These are phyloP conservation scores for Styphnolobium japonicum DNA, from an alignment of 306 rosid genomes.

Conservation along the genomic window DNA sequence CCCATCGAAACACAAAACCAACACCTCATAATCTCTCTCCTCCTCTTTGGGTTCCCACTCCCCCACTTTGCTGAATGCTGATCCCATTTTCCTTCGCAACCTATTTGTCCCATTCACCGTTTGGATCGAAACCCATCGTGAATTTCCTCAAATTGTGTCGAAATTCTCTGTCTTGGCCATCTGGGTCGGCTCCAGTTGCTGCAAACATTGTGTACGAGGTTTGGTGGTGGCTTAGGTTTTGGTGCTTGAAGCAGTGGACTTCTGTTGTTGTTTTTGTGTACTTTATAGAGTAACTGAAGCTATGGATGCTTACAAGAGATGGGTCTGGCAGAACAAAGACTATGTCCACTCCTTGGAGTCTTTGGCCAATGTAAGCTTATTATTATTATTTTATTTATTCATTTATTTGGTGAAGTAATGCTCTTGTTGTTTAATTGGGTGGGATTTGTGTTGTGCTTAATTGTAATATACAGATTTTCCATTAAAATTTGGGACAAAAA, in stretches of 20 bases:
- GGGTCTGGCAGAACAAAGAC: constrained; percentile 69
- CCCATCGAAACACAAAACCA: background rate
- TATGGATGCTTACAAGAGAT: constrained; percentile 70
- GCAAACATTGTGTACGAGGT: background rate
- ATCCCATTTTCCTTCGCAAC: background rate
- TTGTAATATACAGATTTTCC: background rate
- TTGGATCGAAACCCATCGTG: background rate
- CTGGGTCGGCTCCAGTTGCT: background rate
- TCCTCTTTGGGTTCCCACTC: no score
- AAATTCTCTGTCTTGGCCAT: background rate
- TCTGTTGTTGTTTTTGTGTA: background rate
- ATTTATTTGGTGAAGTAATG: background rate
- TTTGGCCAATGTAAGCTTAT: constrained; percentile 58
- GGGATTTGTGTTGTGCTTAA: background rate
- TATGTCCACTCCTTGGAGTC: constrained; percentile 67
- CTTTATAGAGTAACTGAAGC: constrained; percentile 16
- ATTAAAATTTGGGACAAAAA: background rate
- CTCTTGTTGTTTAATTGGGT: background rate
- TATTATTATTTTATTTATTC: background rate
- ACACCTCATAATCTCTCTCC: background rate
- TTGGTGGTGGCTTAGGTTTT: background rate
- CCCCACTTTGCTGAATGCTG: background rate
- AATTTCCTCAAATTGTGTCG: background rate
- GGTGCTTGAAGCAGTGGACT: background rate
- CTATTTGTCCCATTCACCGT: background rate